These are phyloP conservation scores for Articulospora tetracladia DNA, from an alignment of 495 filamentous ascomycete genomes.

Conservation along the genomic window DNA sequence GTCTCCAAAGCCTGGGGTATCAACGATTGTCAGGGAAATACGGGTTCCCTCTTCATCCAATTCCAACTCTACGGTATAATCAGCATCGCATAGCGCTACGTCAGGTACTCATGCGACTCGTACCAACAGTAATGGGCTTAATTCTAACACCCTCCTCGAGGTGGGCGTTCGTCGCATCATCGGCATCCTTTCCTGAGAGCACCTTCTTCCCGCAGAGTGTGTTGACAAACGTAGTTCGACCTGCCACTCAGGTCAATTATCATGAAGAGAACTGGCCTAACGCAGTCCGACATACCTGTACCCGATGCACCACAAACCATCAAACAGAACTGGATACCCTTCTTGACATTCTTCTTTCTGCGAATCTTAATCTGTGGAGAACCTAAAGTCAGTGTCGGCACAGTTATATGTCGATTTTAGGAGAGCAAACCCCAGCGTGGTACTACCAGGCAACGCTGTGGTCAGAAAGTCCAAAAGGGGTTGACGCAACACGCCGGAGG, in stretches of 20 bases:
- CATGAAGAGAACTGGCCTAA: not conserved
- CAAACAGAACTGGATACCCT: conserved; percentile 99
- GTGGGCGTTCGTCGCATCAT: conserved; percentile 84
- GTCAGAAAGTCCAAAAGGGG: conserved; percentile 27
- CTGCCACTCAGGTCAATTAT: conserved; percentile 38
- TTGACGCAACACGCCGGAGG: conserved; percentile 6
- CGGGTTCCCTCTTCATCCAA: conserved; percentile 97
- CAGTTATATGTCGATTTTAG: conserved; percentile 11
- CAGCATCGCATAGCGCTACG: conserved; percentile 10
- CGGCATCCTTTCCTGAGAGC: conserved; percentile 79
- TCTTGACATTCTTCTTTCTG: conserved; percentile 99
- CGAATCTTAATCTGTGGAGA: conserved; percentile 80
- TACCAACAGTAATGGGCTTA: conserved; percentile 97
- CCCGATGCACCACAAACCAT: conserved; percentile 99
- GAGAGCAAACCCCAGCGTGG: conserved; percentile 25
- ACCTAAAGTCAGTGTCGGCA: conserved; percentile 21
- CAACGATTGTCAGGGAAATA: conserved; percentile 95
- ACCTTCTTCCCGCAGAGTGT: conserved; percentile 96
- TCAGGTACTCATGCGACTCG: conserved; percentile 24
- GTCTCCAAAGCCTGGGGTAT: conserved; percentile 97
- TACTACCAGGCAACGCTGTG: conserved; percentile 21
- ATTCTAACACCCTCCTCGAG: conserved; percentile 95
- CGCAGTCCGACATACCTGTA: conserved; percentile 64
- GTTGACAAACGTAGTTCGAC: conserved; percentile 98
- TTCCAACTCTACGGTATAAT: conserved; percentile 70